Evolutionary conservation across 129 eudicot species (phyloP).

Genomic region (Escallonia rubra): DNA sequence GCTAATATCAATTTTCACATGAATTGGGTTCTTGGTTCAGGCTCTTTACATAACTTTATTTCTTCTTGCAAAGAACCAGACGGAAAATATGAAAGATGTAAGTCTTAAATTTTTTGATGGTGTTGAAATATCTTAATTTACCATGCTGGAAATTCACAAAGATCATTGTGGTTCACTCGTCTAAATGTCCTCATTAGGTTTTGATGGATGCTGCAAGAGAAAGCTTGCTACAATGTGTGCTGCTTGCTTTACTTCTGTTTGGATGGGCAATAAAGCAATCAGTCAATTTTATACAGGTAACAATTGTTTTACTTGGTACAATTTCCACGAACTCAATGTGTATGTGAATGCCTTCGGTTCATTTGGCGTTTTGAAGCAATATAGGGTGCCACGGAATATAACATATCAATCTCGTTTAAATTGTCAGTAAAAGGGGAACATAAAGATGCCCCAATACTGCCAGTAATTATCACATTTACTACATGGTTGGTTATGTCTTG

Average conservation of each 20-base stretch:
- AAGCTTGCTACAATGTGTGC: conserved; percentile 32
- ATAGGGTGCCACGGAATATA: no score
- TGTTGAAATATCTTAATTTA: background rate
- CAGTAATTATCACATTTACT: no score
- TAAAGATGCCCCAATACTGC: no score
- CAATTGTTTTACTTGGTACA: background rate
- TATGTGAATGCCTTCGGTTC: background rate
- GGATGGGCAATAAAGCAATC: conserved; percentile 89
- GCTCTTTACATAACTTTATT: conserved; percentile 83
- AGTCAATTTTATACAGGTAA: conserved; percentile 91
- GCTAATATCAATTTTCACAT: background rate
- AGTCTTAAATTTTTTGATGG: conserved; percentile 17
- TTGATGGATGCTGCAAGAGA: conserved; percentile 37
- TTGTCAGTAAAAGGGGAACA: no score
- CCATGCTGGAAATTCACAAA: no score
- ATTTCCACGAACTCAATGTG: background rate
- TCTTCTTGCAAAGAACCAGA: conserved; percentile 71
- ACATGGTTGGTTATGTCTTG: no score
- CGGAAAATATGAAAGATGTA: conserved; percentile 59
- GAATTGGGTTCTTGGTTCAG: conserved; percentile 33
- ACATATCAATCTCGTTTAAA: no score
- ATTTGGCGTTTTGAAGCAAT: no score
- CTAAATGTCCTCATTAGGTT: conserved; percentile 26
- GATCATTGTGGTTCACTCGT: no score
- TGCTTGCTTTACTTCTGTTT: conserved; percentile 57